Evolutionary conservation across 805 yeast genomes (phyloP), one percentile per base, ranked within the genome.

Genomic region (Candida orba): DNA sequence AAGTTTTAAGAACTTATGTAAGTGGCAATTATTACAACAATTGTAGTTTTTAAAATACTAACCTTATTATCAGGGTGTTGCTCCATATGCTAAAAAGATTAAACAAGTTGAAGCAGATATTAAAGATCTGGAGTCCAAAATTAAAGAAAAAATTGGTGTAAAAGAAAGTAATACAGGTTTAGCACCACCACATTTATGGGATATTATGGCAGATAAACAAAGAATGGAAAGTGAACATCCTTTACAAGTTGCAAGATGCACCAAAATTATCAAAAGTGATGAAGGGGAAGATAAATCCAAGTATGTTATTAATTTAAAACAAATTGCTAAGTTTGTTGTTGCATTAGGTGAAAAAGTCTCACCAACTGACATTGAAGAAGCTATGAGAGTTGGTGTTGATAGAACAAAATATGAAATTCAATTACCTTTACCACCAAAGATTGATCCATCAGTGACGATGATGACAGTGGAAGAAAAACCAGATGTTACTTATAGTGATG

Each of bases 381-480:
- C 99, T 42, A 95, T 93, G 99, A 79, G 99, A 63, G 98, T 93
- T 33, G 99, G 99, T 59, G 99, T 93, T 45, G 99, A 95, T 64
- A 80, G 99, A 65, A 89, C 86, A 58, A 91, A 91, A 67, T 93
- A 93, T 67, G 95, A 90, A 65, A 95, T 93, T 60, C 96, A 91
- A 72, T 73, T 93, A 58, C 99, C 99, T 27, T 73, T 93, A 52
- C 99, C 99, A 10, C 99, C 99, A 44, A 75, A 95, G 60, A 93
- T 93, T 62, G 99, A 93, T 65, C 98, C 99, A 13, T 78, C 89
- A 34, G 99, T 93, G 43, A 93, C 99, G 7, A 93, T 93, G 99
- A 93, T 93, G 99, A 91, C 98, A 2, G 99, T 93, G 39, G 99
- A 93, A 66, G 99, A 93, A 68, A 93, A 93, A 65, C 99, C 99